Base-by-base conservation (phyloP, 176 grass and related monocot genomes). In the Zoysia japonica region DNA sequence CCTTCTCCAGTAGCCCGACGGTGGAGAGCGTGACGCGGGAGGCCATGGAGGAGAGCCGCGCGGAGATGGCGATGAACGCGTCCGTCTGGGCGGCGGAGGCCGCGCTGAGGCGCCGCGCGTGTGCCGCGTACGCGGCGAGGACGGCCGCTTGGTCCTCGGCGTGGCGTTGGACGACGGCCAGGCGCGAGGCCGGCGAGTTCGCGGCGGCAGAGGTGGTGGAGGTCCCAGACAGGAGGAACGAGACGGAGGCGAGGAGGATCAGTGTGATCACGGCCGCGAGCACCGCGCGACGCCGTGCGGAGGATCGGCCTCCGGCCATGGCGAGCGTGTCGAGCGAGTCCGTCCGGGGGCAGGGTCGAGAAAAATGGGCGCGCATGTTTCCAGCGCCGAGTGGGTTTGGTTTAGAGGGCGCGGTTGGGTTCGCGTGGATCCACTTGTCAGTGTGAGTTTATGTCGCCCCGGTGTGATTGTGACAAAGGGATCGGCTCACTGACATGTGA, bases 91-190 rank as follows among this genome's bases (percentile, higher is more conserved):
- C 75, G 1, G 77, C 86, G 46, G 86, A 88, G 9, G 51, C 28
- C 2, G 56, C 65, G 83, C 91, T 94, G 53, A 94, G 96, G 70
- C 86, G 88, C 41, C 92, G 88, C 15, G 96, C 87, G 28, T 90
- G 85, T 20, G 86, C 86, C 16, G 90, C 76, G 84, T 94, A 94
- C 19, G 92, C 87, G 17, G 90, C 88, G 74, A 92, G 87, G 5
- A 94, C 80, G 17, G 89, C 92, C 44, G 96, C 88, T 49, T 94
- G 92, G 71, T 98, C 92, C 68, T 93, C 66, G 11, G 86, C 96
- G 67, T 98, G 96, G 39, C 86, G 85, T 3, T 80, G 88, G 19
- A 94, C 73, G 70, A 86, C 68, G 50, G 91, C 83, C 75, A 98
- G 60, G 28, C 82, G 92, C 35, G 49, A 19, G 56, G 77, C 54